A percentile compares a stretch with the other conserved stretches of the same genome.
These are phyloP conservation scores for Hirsutella rhossiliensis DNA, from an alignment of 2,329 filamentous ascomycete genomes.

Conservation along the genomic window DNA sequence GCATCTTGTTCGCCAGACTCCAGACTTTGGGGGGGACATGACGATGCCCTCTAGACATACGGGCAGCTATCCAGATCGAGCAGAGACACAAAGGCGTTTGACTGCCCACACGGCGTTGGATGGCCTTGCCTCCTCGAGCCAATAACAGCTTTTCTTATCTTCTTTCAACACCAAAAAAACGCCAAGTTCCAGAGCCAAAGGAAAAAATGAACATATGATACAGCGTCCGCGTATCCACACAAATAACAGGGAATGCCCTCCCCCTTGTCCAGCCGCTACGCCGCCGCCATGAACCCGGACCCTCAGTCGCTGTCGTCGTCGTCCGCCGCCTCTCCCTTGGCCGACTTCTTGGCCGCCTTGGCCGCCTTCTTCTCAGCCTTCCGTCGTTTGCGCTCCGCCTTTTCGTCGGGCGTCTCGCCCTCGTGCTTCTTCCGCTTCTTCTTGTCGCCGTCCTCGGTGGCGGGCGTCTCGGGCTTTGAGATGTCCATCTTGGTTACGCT, in stretches of 20 bases:
- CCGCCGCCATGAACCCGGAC: not conserved
- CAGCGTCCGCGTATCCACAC: not conserved
- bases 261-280: conserved; percentile 5
- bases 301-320: conserved; percentile 23
- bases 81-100: no score
- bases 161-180: no score
- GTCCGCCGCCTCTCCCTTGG: conserved; percentile 37
- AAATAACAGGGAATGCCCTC: conserved; percentile 3
- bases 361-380: conserved; percentile 50
- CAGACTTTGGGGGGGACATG: no score
- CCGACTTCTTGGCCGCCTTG: conserved; percentile 43
- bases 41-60: no score
- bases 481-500: conserved; percentile 21
- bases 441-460: conserved; percentile 41
- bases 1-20: no score
- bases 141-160: no score
- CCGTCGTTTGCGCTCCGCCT: conserved; percentile 46
- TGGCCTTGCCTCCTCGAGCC: no score
- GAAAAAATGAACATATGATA: not conserved
- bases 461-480: conserved; percentile 22
- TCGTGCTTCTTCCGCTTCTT: conserved; percentile 75
- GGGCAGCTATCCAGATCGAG: no score
- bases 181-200: not conserved
- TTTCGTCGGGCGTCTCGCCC: conserved; percentile 60
- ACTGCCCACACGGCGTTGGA: no score